Evolutionary conservation across 1,284 basidiomycete species (phyloP), one percentile per base, ranked within the genome.

Genomic region (Ustilago bromivora): DNA sequence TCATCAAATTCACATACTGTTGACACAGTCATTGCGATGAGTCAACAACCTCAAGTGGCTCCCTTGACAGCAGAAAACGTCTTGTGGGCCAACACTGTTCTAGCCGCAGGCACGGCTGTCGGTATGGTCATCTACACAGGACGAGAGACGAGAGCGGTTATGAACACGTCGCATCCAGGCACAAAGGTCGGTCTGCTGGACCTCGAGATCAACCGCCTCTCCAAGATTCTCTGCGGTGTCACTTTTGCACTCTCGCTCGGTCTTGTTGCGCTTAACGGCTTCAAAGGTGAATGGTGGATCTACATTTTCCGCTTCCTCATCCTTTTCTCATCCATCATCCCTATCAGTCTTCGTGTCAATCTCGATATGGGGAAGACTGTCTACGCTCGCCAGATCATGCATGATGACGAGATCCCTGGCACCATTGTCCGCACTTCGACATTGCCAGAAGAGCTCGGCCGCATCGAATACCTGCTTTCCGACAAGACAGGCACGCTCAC

Each of bases 291-390:
- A 64, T 99, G 96, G 95, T 96, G 94, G 85, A 92, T 98, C 78
- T 98, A 98, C 83, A 92, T 98, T 35, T 93, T 98, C 87, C 91
- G 97, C 36, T 99, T 99, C 87, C 89, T 99, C 65, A 99, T 99
- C 83, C 89, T 99, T 4, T 99, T 99, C 87, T 97, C 95, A 51
- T 96, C 94, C 19, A 99, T 99, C 87, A 99, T 99, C 82, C 97
- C 97, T 32, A 99, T 99, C 88, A 98, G 95, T 89, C 88, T 99
- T 60, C 93, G 97, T 32, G 96, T 99, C 71, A 99, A 99, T 82
- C 89, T 99, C 57, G 97, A 99, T 86, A 98, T 99, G 96, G 97
- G 96, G 71, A 99, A 99, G 88, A 98, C 96, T 0, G 94, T 98
- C 49, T 99, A 99, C 82, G 94, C 95, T 0, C 91, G 93, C 54